phyloP scores from a whole-genome alignment of 176 grass and related monocot genomes.

The Phoenix roebelenii region DNA sequence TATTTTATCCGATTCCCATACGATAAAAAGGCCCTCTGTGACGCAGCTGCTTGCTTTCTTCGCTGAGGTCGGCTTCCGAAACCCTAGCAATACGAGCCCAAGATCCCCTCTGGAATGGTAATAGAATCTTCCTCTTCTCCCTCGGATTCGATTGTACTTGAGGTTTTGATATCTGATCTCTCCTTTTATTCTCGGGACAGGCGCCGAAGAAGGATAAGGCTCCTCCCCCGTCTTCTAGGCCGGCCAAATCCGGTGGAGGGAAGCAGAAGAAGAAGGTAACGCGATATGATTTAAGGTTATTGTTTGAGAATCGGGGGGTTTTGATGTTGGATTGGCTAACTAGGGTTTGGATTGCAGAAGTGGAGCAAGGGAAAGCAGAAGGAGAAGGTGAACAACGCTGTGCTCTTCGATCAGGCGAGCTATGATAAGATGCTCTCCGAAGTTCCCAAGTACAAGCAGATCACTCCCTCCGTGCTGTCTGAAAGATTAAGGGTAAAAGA shows the following conservation, averaged over 20 bases:
- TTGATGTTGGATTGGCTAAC: background rate
- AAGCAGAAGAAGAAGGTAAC: slow-evolving; percentile 31
- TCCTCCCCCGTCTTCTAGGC: slow-evolving; percentile 22
- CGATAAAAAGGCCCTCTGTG: no score
- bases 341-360: slow-evolving; percentile 10
- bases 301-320: background rate
- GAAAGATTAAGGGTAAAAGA: slow-evolving; percentile 23
- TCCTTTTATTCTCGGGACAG: background rate
- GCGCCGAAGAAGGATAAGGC: slow-evolving; percentile 29
- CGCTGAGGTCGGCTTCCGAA: no score
- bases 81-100: no score
- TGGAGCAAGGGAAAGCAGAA: slow-evolving; percentile 33
- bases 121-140: no score
- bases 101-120: no score
- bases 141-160: no score
- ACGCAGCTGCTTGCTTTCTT: no score
- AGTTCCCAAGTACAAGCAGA: slow-evolving; percentile 28
- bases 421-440: slow-evolving; percentile 28
- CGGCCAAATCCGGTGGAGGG: slow-evolving; percentile 24
- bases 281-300: background rate
- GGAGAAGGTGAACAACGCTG: slow-evolving; percentile 30
- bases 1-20: no score
- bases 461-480: slow-evolving; percentile 21
- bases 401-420: slow-evolving; percentile 23
- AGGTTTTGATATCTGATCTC: no score